Evolutionary conservation across 495 filamentous ascomycete genomes (phyloP).

Genomic region (Aspergillus baeticus): DNA sequence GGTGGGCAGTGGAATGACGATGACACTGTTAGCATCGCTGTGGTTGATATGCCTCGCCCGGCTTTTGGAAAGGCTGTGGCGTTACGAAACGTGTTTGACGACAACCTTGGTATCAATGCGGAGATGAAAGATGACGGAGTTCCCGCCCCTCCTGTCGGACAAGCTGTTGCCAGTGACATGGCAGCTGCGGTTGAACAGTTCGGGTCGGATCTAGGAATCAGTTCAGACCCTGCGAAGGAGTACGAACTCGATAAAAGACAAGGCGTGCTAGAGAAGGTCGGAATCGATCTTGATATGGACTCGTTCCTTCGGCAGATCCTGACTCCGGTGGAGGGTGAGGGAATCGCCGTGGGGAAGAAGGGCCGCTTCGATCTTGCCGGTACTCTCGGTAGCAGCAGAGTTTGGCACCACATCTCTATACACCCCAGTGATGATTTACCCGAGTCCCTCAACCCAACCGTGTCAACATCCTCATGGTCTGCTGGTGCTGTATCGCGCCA

Average conservation of each 20-base stretch:
- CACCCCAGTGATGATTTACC: conserved; percentile 89
- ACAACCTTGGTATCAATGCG: conserved; percentile 83
- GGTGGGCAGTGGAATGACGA: conserved; percentile 62
- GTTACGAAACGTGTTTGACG: conserved; percentile 88
- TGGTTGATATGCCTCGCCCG: conserved; percentile 81
- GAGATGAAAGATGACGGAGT: conserved; percentile 98
- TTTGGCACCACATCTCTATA: conserved; percentile 92
- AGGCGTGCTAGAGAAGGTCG: conserved; percentile 80
- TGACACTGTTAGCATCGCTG: conserved; percentile 85
- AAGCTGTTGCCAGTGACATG: conserved; percentile 84
- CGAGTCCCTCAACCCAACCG: conserved; percentile 60
- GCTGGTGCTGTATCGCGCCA: conserved; percentile 90
- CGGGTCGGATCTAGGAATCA: conserved; percentile 80
- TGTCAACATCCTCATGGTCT: conserved; percentile 75
- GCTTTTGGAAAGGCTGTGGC: conserved; percentile 80
- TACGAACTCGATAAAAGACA: conserved; percentile 78
- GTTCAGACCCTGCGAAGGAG: conserved; percentile 63
- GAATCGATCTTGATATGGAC: conserved; percentile 74
- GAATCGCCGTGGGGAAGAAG: conserved; percentile 67
- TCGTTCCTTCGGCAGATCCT: conserved; percentile 82
- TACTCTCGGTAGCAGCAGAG: conserved; percentile 73
- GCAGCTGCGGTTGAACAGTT: conserved; percentile 72
- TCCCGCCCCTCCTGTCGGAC: conserved; percentile 61
- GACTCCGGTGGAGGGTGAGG: conserved; percentile 73
- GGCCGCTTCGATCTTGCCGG: conserved; percentile 73